Base-by-base conservation (phyloP, 176 grass and related monocot species). In the Aegilops bicornis region DNA sequence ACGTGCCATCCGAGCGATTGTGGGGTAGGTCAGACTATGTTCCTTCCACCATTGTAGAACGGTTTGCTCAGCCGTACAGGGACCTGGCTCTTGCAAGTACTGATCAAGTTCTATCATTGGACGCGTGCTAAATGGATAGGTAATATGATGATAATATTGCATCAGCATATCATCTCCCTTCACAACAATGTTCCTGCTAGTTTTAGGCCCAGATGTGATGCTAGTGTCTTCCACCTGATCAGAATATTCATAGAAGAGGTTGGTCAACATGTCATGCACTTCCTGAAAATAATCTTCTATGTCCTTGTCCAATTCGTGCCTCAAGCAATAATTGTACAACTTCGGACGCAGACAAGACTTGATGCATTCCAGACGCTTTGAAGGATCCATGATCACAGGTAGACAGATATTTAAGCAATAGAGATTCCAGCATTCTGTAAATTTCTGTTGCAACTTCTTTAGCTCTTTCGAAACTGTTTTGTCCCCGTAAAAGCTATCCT, bases 21-120 rank as follows among this genome's bases (percentile, higher is more conserved):
- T 90, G 33, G 42, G 74, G 66, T 83, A 73, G 1, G 59, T 79
- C 65, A 65, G 19, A 6, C 48, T 74, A 54, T 83, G 73, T 73
- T 54, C 73, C 67, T 87, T 90, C 89, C 84, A 79, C 80, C 84
- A 87, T 39, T 72, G 79, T 19, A 90, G 79, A 90, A 73, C 64
- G 40, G 20, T 63, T 59, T 1, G 40, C 42, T 73, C 47, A 22
- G 6, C 80, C 29, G 5, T 63, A 8, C 30, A 45, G 70, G 42
- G 32, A n/a, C 37, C 7, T 79, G 74, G 73, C 39, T 15, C 73
- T 73, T 87, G 73, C 59, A 83, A 31, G 59, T 74, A 90, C 24
- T 73, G 74, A 54, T 73, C 74, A 73, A 90, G 66, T 47, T 90
- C 89, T 83, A 24, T 45, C 73, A 87, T 33, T 5, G 74, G 33